Base-by-base conservation (phyloP, 441 rosid species). In the Eruca vesicaria region DNA sequence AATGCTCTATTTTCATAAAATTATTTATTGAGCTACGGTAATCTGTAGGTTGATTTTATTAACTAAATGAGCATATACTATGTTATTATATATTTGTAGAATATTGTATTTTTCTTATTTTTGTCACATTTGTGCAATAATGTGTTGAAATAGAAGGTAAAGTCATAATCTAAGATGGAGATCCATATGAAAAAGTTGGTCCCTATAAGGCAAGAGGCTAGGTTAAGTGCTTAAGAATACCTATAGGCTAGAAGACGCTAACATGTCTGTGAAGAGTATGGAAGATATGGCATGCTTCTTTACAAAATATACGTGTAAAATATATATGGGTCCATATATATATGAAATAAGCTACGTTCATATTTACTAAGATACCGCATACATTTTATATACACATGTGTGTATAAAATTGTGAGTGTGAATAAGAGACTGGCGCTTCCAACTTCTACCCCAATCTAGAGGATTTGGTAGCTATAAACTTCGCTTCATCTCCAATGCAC, bases 141-240 rank as follows among this genome's bases (percentile, higher is more conserved):
- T 76, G 69, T 70, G 72, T 71, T 65, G 80, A 65, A 71, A 43
- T 67, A 41, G 78, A 72, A 67, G 74, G 81, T 53, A 59, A 72
- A 73, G 74, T 63, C 55, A 68, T 19, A 55, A 32, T 55, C 55
- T 31, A 63, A 14, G 66, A 78, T 78, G 63, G 61, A 63, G 74
- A 63, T 41, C 56, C 74, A 73, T 73, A 63, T 63, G 67, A 28
- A 63, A 61, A 43, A 72, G 71, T 63, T 78, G 81, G 81, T 73
- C 81, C 78, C 68, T 23, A 61, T 18, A 63, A 23, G 78, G 81
- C 78, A 78, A 73, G 77, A 72, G 78, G 78, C 81, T 78, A 78
- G 58, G 74, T 63, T 20, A 72, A 62, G 56, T 68, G 74, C 78
- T 73, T 66, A 78, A 72, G 77, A 61, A 53, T 67, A 66, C 77